A percentile compares a stretch with the other conserved stretches of the same genome.
These are phyloP conservation scores for Plasmodium relictum DNA, from an alignment of 169 alveolate genomes.

Conservation along the genomic window DNA sequence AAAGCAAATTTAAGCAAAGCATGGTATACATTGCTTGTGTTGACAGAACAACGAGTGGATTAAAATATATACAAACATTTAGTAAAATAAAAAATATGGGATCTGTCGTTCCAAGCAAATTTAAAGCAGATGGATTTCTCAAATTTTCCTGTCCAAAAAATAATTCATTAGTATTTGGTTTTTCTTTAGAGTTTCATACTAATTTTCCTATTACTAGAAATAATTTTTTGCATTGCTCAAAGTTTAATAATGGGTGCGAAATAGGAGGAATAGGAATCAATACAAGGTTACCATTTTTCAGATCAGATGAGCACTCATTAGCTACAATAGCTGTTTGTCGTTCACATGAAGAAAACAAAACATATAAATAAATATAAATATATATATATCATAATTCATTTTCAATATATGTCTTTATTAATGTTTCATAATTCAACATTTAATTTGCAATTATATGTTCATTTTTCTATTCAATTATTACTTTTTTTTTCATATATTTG, in stretches of 20 bases:
- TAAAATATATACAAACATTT: conserved; percentile 70
- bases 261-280: conserved; percentile 60
- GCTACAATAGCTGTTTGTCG: conserved; percentile 70
- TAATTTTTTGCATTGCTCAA: conserved; percentile 60
- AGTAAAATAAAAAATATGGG: conserved; percentile 67
- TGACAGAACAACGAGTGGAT: conserved; percentile 65
- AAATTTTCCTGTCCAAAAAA: conserved; percentile 70
- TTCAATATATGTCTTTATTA: too few relatives aligned
- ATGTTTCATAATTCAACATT: too few relatives aligned
- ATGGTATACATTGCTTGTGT: conserved; percentile 77
- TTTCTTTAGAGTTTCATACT: conserved; percentile 75
- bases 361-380: background rate
- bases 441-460: too few relatives aligned
- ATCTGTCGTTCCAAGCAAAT: conserved; percentile 22
- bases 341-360: background rate
- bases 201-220: conserved; percentile 51
- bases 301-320: conserved; percentile 47
- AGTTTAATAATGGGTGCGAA: conserved; percentile 28
- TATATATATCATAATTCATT: too few relatives aligned
- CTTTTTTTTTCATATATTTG: too few relatives aligned
- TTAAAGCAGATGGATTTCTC: conserved; percentile 44
- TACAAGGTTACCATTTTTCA: conserved; percentile 38
- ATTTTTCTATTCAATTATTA: too few relatives aligned
- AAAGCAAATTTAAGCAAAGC: conserved; percentile 70
- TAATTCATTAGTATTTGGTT: conserved; percentile 65